These are phyloP conservation scores for Craterostigma plantagineum DNA, from an alignment of 257 asterid genomes.

Conservation along the genomic window DNA sequence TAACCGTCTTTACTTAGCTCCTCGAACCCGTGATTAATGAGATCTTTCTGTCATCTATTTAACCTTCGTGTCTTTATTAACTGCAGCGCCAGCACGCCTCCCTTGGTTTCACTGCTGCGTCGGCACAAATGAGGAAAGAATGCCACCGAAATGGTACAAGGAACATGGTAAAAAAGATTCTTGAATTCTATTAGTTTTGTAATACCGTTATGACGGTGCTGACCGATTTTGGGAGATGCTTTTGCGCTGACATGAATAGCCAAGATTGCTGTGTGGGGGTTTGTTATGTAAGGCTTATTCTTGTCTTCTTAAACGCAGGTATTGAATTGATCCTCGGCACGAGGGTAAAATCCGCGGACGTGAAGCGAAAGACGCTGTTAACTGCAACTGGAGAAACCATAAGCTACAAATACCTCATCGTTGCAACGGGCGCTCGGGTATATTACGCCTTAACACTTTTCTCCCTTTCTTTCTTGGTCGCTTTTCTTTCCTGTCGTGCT, in stretches of 20 bases:
- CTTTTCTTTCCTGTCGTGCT: too few relatives aligned
- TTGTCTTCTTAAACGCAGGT: slow-evolving; percentile 19
- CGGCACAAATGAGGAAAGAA: slow-evolving; percentile 59
- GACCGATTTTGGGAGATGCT: too few relatives aligned
- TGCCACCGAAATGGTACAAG: slow-evolving; percentile 65
- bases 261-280: too few relatives aligned
- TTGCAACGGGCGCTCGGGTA: slow-evolving; percentile 84
- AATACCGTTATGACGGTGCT: too few relatives aligned
- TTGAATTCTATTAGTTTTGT: too few relatives aligned
- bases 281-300: slow-evolving; percentile 2
- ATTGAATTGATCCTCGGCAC: slow-evolving; percentile 67
- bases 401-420: slow-evolving; percentile 56
- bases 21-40: too few relatives aligned
- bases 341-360: slow-evolving; percentile 48
- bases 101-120: slow-evolving; percentile 83
- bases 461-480: not conserved
- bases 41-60: not conserved
- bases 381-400: slow-evolving; percentile 64
- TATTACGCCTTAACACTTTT: slow-evolving; percentile 9
- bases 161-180: slow-evolving; percentile 41
- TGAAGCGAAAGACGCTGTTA: slow-evolving; percentile 48
- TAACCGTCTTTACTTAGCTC: too few relatives aligned
- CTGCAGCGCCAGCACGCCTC: slow-evolving; percentile 65
- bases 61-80: slow-evolving; percentile 5
- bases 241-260: too few relatives aligned